Base-by-base conservation (phyloP, 495 filamentous ascomycete species). In the Jackrogersella minutella region DNA sequence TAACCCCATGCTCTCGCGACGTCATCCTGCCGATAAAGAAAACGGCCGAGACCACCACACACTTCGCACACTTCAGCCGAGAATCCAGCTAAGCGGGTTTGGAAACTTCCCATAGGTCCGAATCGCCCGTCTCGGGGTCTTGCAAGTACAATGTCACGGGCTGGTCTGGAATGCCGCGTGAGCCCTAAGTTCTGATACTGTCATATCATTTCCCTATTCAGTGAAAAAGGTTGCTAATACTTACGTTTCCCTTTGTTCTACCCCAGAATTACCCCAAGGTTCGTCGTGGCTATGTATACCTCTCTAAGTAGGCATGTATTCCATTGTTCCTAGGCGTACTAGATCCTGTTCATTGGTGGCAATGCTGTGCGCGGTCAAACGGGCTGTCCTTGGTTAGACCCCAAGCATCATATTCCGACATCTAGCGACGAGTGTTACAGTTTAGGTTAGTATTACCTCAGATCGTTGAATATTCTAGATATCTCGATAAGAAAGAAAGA, bases 21-120 rank as follows among this genome's bases (percentile, higher is more conserved):
- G 61, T 69, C 66, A 65, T 69, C 22, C 44, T 56, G 50, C 64
- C 52, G 24, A 46, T 16, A 46, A 53, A 57, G 51, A 61, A 66
- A 66, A 33, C 24, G 2, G 50, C 55, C 63, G 63, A 66, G 56
- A 66, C 56, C 43, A 56, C 58, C 58, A 36, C 24, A 56, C 50
- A 47, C 49, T n/a, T n/a, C n/a, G n/a, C n/a, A n/a, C n/a, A n/a
- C n/a, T n/a, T n/a, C n/a, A n/a, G 47, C 39, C 37, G 22, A 30
- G 14, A n/a, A 50, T 47, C 53, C 14, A 51, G 36, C 50, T 63
- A 56, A 49, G 16, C 16, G 31, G 36, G 36, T 40, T 22, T 3
- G 17, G n/a, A 17, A 19, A 7, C 37, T 36, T 37, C 49, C n/a
- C 14, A 33, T 50, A 46, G 54, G 24, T 19, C 30, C 22, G 24